These are phyloP conservation scores for Saitozyma sp. DNA, from an alignment of 768 basidiomycete species.

Conservation along the genomic window DNA sequence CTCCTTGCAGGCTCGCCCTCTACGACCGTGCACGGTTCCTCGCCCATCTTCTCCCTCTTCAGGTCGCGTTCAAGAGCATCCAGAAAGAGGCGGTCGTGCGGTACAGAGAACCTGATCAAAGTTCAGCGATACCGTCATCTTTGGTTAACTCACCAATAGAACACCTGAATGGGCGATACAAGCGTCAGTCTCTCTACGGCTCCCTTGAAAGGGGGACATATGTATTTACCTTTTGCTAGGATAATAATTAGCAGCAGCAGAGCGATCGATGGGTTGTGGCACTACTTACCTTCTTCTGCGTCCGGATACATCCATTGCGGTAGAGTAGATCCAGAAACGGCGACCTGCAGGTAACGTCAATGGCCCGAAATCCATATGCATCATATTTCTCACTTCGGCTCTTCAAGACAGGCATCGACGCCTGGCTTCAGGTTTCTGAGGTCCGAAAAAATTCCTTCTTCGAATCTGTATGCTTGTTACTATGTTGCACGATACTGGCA, in stretches of 20 bases:
- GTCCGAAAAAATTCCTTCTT: constrained; percentile 94
- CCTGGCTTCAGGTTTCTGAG: constrained; percentile 91
- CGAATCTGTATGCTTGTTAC: constrained; percentile 64
- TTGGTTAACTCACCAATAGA: constrained; percentile 73
- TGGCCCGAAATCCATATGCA: background rate
- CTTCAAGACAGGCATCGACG: constrained; percentile 85
- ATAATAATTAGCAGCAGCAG: background rate
- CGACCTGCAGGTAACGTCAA: constrained; percentile 59
- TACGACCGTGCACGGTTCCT: constrained; percentile 76
- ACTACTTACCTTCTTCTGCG: constrained; percentile 77
- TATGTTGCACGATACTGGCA: too few relatives aligned
- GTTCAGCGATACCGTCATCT: background rate
- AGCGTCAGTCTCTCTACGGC: background rate
- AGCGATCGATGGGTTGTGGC: background rate
- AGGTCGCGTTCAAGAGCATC: constrained; percentile 95
- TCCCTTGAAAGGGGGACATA: background rate
- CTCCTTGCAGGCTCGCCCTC: constrained; percentile 80
- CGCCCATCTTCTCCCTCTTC: constrained; percentile 88
- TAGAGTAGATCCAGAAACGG: constrained; percentile 90
- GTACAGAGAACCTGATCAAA: constrained; percentile 81
- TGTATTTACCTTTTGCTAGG: constrained; percentile 39
- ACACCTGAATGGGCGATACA: constrained; percentile 61
- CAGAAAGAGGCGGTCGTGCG: constrained; percentile 93
- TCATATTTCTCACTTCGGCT: constrained; percentile 65
- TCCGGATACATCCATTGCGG: constrained; percentile 94